Base-by-base conservation (phyloP, 306 rosid genomes). In the Vigna nakashimae region DNA sequence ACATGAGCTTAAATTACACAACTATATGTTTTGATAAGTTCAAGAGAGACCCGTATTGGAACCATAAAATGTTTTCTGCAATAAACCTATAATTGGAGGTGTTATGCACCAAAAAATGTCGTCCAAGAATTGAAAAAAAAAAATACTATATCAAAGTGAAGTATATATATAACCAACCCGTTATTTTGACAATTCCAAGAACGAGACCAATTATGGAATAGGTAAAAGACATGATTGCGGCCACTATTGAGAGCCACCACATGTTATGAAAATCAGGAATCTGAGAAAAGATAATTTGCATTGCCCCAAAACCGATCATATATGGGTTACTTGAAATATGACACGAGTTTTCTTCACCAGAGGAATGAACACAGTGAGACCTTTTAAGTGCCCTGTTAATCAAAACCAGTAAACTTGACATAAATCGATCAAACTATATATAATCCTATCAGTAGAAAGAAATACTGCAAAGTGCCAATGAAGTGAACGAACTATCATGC, bases 171-270 rank as follows among this genome's bases (percentile, higher is more conserved):
- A 59, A 89, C 93, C 90, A 87, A 89, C 93, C 90, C 87, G 88
- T 65, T 65, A 89, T 79, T 85, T 83, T 79, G 69, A 83, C 81
- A 48, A 85, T 34, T 45, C 88, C 93, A 73, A 89, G 90, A 64
- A 52, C 80, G 3, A 89, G 89, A 55, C 85, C 88, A 73, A 89
- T 87, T 65, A 65, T 9, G 45, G 93, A 83, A 42, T 89, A 89
- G 57, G 82, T 69, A 62, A 87, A 85, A 42, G 93, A 87, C 93
- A 89, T 89, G 30, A 85, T 17, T 38, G 93, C 82, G 53, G 93
- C 93, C 22, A 87, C 84, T 3, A 62, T 74, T 3, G 93, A 89
- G 72, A 89, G 93, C 93, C 93, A 89, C 90, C 89, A 89, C 30
- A 79, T 83, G 63, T 89, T 82, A 66, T 83, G 84, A 63, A 89